Evolutionary conservation across 768 basidiomycete genomes (phyloP), one percentile per base, ranked within the genome.

Genomic region (Panaeolus cyanescens): DNA sequence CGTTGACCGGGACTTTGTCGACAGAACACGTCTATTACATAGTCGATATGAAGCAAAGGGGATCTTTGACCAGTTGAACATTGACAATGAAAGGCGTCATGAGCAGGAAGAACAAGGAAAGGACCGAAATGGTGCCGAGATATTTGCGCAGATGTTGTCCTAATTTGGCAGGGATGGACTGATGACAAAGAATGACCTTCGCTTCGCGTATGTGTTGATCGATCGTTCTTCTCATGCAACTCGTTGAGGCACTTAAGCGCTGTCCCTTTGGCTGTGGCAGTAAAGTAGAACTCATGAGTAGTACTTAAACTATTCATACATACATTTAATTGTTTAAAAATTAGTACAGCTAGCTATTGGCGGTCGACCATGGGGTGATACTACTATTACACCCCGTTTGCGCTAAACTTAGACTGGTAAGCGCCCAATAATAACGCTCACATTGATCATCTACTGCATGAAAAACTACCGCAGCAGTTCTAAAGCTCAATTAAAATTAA

Each of bases 191-290:
- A 5, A 28, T 25, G 19, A 42, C 17, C 20, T 22, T 20, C 19
- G 25, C 45, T 50, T 50, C 45, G 45, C 45, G 45, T 50, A 50
- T 3, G 25, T 8, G 30, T 50, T 50, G 45, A 50, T 50, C 45
- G 45, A 50, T 50, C 45, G 45, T 50, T 50, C 45, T 50, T 50
- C 45, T 50, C 25, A 15, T 25, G 45, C n/a, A 50, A n/a, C n/a
- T n/a, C n/a, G 45, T 28, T 20, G 10, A 28, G 4, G 22, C 12
- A 50, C n/a, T 50, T 50, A 50, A 28, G 45, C 45, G 45, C 45
- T 50, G 45, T 15, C 45, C 5, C 25, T 15, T 25, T 13, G 17
- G 25, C 25, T 9, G 30, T 50, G n/a, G n/a, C n/a, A n/a, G n/a
- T n/a, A n/a, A n/a, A n/a, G n/a, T n/a, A n/a, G n/a, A n/a, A n/a